Percentiles rank a stretch among this genome's conserved stretches.
phyloP scores from a whole-genome alignment of 768 basidiomycete species.

The Harrya chromipes region DNA sequence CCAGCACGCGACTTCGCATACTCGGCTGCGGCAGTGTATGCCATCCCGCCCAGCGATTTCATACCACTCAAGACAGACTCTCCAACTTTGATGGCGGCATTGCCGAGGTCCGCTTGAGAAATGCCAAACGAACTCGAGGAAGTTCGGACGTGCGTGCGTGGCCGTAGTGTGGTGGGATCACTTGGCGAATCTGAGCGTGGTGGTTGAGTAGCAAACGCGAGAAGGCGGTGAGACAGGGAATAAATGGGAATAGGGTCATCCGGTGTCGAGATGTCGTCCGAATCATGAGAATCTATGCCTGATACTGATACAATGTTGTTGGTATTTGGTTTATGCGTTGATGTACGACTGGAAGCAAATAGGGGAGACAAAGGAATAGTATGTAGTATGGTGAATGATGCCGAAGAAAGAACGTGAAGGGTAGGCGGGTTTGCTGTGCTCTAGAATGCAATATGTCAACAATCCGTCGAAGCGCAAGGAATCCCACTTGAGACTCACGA shows the following conservation, averaged over 20 bases:
- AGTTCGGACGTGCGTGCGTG: slow-evolving; percentile 22
- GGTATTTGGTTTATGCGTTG: slow-evolving; percentile 33
- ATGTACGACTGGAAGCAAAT: slow-evolving; percentile 41
- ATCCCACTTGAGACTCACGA: slow-evolving; percentile 43
- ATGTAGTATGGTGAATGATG: slow-evolving; percentile 49
- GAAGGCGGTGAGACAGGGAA: slow-evolving; percentile 57
- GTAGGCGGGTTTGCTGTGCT: slow-evolving; percentile 53
- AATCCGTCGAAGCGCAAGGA: not conserved
- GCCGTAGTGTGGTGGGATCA: slow-evolving; percentile 15
- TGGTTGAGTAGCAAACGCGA: slow-evolving; percentile 53
- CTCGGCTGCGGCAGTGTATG: slow-evolving; percentile 45
- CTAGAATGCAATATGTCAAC: slow-evolving; percentile 32
- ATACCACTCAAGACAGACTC: slow-evolving; percentile 62
- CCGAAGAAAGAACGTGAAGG: slow-evolving; percentile 55
- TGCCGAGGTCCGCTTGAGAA: slow-evolving; percentile 49
- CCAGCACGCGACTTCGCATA: slow-evolving; percentile 38
- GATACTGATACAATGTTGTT: slow-evolving; percentile 40
- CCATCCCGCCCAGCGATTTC: slow-evolving; percentile 60
- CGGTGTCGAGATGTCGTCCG: slow-evolving; percentile 11
- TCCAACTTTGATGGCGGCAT: slow-evolving; percentile 55
- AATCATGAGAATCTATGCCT: slow-evolving; percentile 29
- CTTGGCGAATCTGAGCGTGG: slow-evolving; percentile 25
- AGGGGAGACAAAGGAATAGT: slow-evolving; percentile 47
- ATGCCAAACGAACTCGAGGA: slow-evolving; percentile 31
- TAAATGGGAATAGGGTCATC: slow-evolving; percentile 49